Conservation (phyloP, 352 stramenopile species). For the Elongisporangium anandrum region DNA sequence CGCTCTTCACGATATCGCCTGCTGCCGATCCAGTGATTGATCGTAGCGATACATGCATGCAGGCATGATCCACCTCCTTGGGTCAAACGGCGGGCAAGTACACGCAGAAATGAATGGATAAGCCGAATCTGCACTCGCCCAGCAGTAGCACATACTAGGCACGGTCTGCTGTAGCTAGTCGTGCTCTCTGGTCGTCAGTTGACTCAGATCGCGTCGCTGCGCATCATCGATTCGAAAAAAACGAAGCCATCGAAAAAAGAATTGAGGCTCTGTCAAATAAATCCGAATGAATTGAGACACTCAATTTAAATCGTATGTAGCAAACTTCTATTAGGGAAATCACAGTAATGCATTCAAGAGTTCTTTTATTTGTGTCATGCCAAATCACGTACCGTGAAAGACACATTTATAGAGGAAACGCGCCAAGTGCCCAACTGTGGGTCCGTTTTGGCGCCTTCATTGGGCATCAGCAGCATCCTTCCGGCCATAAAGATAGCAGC, state of each 20-base stretch:
- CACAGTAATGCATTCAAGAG: background rate
- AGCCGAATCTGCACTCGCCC: no score
- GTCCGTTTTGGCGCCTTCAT: conserved; percentile 10
- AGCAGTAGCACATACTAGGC: no score
- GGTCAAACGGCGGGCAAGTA: background rate
- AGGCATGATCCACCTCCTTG: background rate
- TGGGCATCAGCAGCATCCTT: conserved; percentile 3
- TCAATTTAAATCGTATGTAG: background rate
- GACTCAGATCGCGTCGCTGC: background rate
- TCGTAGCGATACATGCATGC: no score
- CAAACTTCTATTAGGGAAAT: background rate
- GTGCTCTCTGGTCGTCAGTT: background rate
- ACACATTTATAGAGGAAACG: conserved; percentile 4
- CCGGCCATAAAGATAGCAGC: background rate
- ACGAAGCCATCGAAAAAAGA: background rate
- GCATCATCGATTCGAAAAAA: background rate
- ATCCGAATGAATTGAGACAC: background rate
- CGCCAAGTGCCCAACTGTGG: conserved; percentile 1
- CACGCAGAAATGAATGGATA: background rate
- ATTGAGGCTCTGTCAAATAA: background rate
- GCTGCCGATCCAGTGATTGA: no score
- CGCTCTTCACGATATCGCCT: background rate
- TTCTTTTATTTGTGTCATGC: background rate
- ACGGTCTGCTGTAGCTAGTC: no score
- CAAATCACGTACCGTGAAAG: background rate